Percentiles rank a stretch among this genome's conserved stretches.
phyloP scores from a whole-genome alignment of 139 green algal species.

The Coelastrella sp. region DNA sequence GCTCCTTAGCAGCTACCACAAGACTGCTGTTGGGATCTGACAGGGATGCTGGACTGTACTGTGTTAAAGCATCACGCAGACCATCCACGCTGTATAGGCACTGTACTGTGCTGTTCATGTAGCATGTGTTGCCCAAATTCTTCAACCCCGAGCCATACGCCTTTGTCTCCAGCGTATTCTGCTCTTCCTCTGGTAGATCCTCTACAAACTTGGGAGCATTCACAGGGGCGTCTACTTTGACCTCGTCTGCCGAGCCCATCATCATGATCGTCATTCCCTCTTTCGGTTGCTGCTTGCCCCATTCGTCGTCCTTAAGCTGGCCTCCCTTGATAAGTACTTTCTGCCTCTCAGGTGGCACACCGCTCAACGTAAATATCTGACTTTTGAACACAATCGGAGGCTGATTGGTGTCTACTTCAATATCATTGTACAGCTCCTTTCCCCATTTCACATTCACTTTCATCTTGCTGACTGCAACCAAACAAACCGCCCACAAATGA shows the following conservation, averaged over 20 bases:
- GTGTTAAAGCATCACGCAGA: conserved; percentile 63
- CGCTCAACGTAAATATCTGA: conserved; percentile 95
- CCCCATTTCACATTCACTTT: conserved; percentile 94
- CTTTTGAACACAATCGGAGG: conserved; percentile 92
- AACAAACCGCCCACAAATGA: not conserved
- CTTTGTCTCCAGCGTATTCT: conserved; percentile 68
- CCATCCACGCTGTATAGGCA: conserved; percentile 87
- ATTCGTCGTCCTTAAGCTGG: conserved; percentile 95
- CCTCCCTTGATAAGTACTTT: conserved; percentile 99
- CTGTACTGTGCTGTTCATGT: conserved; percentile 96
- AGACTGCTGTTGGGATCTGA: conserved; percentile 45
- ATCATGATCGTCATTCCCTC: conserved; percentile 93
- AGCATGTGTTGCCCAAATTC: conserved; percentile 98
- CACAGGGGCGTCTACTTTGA: conserved; percentile 74
- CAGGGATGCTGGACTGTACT: not conserved
- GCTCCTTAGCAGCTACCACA: conserved; percentile 67
- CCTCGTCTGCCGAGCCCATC: conserved; percentile 93
- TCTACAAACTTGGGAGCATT: conserved; percentile 89
- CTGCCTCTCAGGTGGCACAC: conserved; percentile 93
- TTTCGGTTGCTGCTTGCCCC: conserved; percentile 85
- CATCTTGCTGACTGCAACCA: conserved; percentile 41
- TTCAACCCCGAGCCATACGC: conserved; percentile 83
- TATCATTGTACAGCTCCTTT: conserved; percentile 87
- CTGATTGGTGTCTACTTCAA: conserved; percentile 89
- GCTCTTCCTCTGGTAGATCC: conserved; percentile 94